These are phyloP conservation scores for Metschnikowia koreensis DNA, from an alignment of 805 yeast genomes.

Conservation along the genomic window DNA sequence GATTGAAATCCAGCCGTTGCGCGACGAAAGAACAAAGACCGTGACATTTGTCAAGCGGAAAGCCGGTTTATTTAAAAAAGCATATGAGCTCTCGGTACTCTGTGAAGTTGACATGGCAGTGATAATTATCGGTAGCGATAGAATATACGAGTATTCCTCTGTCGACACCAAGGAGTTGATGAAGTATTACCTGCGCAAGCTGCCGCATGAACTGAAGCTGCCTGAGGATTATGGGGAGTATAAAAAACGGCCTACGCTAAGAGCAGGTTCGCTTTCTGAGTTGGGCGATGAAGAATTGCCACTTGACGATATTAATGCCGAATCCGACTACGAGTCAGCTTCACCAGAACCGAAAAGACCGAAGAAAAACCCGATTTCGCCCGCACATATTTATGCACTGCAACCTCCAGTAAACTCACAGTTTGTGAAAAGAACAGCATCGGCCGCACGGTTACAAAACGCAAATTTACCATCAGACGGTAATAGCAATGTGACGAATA, in stretches of 20 bases:
- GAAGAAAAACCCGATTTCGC: conserved; percentile 9
- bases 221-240: conserved; percentile 70
- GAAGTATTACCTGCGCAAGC: conserved; percentile 22
- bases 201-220: conserved; percentile 56
- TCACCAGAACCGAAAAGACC: conserved; percentile 35
- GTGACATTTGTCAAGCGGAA: conserved; percentile 91
- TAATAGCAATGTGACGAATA: too few species aligned
- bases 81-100: conserved; percentile 80
- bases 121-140: conserved; percentile 74
- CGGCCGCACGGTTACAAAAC: not conserved
- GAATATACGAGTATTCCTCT: conserved; percentile 81
- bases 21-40: conserved; percentile 82
- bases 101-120: conserved; percentile 94
- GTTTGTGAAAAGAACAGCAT: conserved; percentile 8
- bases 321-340: conserved; percentile 36
- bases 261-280: conserved; percentile 14
- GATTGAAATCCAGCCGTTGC: conserved; percentile 86
- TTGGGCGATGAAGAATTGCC: conserved; percentile 25
- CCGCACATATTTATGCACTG: conserved; percentile 13
- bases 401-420: conserved; percentile 13
- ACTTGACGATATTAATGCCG: conserved; percentile 12
- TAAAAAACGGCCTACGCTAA: conserved; percentile 35
- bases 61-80: conserved; percentile 88
- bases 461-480: not conserved
- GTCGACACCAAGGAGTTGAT: conserved; percentile 48